Evolutionary conservation across 2,329 filamentous ascomycete genomes (phyloP), one percentile per base, ranked within the genome.

Genomic region (Epichloe uncinata): DNA sequence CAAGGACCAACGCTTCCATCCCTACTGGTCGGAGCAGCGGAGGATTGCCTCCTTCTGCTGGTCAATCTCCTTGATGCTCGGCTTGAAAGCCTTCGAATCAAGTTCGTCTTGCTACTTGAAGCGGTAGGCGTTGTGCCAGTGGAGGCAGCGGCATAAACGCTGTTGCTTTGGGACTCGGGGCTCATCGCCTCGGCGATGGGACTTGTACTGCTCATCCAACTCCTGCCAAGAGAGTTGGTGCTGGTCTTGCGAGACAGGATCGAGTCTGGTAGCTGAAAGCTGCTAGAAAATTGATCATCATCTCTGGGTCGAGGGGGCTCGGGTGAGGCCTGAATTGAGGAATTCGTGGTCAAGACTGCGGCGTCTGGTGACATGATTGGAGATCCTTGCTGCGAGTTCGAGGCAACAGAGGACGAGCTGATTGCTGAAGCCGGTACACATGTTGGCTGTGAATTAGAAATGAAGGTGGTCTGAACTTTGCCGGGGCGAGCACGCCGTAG

Each of bases 1-100:
- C 89, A 85, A 2, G 93, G 93, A 0, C 93, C 93, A 26, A 89
- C 84, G 62, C 90, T 96, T 54, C 86, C 83, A 61, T 96, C 89
- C 41, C 90, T 82, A 63, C 84, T 87, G 53, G 82, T 81, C 18
- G 85, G 79, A 42, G 85, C 78, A 1, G 83, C 83, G 3, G 87
- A 89, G 15, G 87, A 94, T 54, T 85, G 82, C 53, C 90, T 78
- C 54, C 89, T 81, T 53, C 83, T 77, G 38, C 67, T 69, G 63
- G 81, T 64, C 73, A 84, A 68, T 38, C 75, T 82, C 66, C 79
- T 83, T 44, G 80, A 81, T 5, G 89, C 87, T 54, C 84, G 82
- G 58, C 85, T 87, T 34, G 93, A 97, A 20, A 96, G 72, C 54
- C 90, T 80, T 54, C 93, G 82, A 57, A 97, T 94, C 50, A 97